Evolutionary conservation across 306 rosid species (phyloP).

Genomic region (Ormosia semicastrata): DNA sequence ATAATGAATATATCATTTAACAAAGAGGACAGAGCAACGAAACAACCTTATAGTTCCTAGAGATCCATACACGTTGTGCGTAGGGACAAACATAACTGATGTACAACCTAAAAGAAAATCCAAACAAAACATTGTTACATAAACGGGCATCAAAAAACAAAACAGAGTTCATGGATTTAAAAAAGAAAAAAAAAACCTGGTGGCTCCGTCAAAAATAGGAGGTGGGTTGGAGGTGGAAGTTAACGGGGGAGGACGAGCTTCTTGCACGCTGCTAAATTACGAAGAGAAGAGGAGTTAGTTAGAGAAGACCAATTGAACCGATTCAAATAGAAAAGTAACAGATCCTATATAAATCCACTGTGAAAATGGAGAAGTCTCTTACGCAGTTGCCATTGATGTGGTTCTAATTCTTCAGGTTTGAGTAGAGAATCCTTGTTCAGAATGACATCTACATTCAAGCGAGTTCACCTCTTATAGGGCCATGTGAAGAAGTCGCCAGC

Average conservation of each 20-base stretch:
- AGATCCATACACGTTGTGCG: constrained; percentile 69
- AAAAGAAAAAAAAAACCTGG: constrained; percentile 35
- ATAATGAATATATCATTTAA: not conserved
- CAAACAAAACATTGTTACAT: not conserved
- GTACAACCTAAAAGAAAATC: constrained; percentile 43
- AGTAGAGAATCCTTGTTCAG: too few species aligned
- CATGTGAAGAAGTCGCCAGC: not conserved
- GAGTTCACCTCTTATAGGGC: not conserved
- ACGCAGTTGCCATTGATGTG: constrained; percentile 23
- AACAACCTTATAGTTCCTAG: constrained; percentile 58
- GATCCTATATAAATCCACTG: not conserved
- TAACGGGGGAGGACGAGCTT: constrained; percentile 34
- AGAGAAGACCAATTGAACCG: not conserved
- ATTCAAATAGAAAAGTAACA: not conserved
- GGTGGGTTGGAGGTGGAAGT: constrained; percentile 48
- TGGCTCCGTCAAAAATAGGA: constrained; percentile 58
- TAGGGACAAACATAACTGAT: constrained; percentile 42
- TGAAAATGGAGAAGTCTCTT: not conserved
- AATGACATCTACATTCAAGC: not conserved
- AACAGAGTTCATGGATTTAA: not conserved
- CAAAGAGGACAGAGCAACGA: not conserved
- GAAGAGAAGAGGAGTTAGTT: not conserved
- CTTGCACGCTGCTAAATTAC: constrained; percentile 15
- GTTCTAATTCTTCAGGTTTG: too few species aligned
- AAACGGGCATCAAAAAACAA: not conserved